phyloP scores from a whole-genome alignment of 179 eudicot species.

The Silene coronaria region DNA sequence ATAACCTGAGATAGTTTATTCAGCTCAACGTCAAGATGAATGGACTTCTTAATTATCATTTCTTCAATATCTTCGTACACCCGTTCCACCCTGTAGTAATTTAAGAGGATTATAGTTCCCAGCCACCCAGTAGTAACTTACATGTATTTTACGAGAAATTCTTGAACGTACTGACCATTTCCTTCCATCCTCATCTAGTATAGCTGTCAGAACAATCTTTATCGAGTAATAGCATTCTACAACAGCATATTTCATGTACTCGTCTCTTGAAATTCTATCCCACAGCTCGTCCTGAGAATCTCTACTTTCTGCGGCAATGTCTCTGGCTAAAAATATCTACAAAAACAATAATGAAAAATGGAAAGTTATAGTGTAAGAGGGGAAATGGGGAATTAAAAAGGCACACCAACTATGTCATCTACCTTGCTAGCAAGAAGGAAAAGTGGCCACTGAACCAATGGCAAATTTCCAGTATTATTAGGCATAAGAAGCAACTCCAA shows the following conservation, averaged over 20 bases:
- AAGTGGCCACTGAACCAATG: conserved; percentile 98
- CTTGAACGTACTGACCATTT: conserved; percentile 55
- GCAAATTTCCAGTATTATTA: conserved; percentile 61
- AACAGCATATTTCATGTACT: conserved; percentile 96
- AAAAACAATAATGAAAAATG: conserved; percentile 10
- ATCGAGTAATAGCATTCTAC: conserved; percentile 64
- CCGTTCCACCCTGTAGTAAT: conserved; percentile 67
- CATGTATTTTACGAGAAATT: not conserved
- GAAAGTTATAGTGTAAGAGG: not conserved
- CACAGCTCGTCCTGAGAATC: conserved; percentile 80
- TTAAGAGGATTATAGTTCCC: not conserved
- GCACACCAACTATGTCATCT: not conserved
- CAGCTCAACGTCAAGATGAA: conserved; percentile 51
- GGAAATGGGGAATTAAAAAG: not conserved
- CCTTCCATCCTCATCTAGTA: conserved; percentile 82
- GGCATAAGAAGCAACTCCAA: conserved; percentile 95
- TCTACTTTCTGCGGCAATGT: conserved; percentile 71
- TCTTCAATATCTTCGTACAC: conserved; percentile 68
- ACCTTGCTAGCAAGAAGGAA: conserved; percentile 99
- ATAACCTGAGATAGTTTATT: conserved; percentile 73
- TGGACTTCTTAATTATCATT: conserved; percentile 40
- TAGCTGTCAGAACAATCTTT: conserved; percentile 58
- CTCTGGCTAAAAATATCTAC: conserved; percentile 86
- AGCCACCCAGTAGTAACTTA: not conserved
- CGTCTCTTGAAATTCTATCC: conserved; percentile 87